Percentiles rank a stretch among this genome's conserved stretches.
phyloP scores from a whole-genome alignment of 768 basidiomycete genomes.

The Boletellus ananas region DNA sequence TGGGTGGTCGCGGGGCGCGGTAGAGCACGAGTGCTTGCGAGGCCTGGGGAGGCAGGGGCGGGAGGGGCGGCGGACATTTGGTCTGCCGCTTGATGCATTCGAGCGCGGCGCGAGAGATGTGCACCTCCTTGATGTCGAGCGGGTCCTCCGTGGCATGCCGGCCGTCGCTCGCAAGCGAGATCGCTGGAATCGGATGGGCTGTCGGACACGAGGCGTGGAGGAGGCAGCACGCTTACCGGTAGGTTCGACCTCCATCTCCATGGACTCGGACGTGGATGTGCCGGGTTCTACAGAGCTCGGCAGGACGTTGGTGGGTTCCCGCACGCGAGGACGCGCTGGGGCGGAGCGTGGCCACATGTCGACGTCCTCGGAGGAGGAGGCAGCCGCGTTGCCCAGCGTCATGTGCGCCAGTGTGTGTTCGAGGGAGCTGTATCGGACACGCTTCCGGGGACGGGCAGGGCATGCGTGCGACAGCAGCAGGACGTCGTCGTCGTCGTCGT shows the following conservation, averaged over 20 bases:
- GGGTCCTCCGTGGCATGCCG: slow-evolving; percentile 26
- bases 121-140: slow-evolving; percentile 25
- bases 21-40: slow-evolving; percentile 55
- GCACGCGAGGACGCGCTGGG: slow-evolving; percentile 1
- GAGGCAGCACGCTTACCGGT: slow-evolving; percentile 44
- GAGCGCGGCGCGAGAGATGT: slow-evolving; percentile 45
- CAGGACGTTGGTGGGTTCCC: slow-evolving; percentile 7
- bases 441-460: slow-evolving; percentile 40
- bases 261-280: slow-evolving; percentile 44
- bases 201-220: too few species aligned
- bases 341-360: slow-evolving; percentile 15
- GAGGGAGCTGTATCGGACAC: slow-evolving; percentile 45
- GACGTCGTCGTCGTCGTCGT: slow-evolving; percentile 6
- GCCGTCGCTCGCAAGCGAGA: slow-evolving; percentile 5
- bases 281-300: slow-evolving; percentile 39
- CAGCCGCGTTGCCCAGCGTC: slow-evolving; percentile 20
- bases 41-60: slow-evolving; percentile 14
- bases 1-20: slow-evolving; percentile 36
- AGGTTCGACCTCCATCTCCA: slow-evolving; percentile 66
- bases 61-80: slow-evolving; percentile 14
- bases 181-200: background rate
- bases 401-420: slow-evolving; percentile 60
- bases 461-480: background rate
- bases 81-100: slow-evolving; percentile 39
- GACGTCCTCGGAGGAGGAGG: slow-evolving; percentile 13